These are phyloP conservation scores for Chaetomidium leptoderma DNA, from an alignment of 495 filamentous ascomycete species.

Conservation along the genomic window DNA sequence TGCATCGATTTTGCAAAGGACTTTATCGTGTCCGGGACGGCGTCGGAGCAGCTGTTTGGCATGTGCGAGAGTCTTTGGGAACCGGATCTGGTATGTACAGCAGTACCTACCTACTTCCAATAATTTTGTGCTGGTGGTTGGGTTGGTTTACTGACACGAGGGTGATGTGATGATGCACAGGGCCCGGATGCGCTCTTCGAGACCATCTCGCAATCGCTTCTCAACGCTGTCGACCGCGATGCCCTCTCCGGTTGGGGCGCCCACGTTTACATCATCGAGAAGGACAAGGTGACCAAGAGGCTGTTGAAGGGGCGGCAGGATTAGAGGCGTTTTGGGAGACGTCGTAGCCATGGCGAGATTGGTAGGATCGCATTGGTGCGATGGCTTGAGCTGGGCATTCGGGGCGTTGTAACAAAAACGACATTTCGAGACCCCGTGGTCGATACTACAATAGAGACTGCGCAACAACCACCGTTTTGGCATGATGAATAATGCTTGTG, in stretches of 20 bases:
- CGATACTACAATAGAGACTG: conserved; percentile 3
- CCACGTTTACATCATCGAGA: conserved; percentile 98
- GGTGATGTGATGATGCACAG: conserved; percentile 41
- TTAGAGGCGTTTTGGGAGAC: conserved; percentile 32
- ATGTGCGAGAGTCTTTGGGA: conserved; percentile 99
- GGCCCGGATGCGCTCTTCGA: conserved; percentile 93
- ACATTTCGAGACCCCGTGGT: conserved; percentile 8
- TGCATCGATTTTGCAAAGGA: conserved; percentile 99
- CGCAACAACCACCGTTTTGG: not conserved
- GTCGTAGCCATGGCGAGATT: not conserved
- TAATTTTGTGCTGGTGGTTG: too few relatives aligned
- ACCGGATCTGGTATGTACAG: conserved; percentile 84
- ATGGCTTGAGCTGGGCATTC: conserved; percentile 7
- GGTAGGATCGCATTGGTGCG: not conserved
- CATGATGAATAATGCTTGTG: not conserved
- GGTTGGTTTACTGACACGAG: not conserved
- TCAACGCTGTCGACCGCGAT: conserved; percentile 94
- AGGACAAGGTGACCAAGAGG: conserved; percentile 98
- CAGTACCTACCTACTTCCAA: too few relatives aligned
- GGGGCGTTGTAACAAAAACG: conserved; percentile 16
- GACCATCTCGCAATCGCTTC: conserved; percentile 92
- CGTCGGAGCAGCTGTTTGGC: conserved; percentile 94
- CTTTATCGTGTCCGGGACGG: conserved; percentile 96
- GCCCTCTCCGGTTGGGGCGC: conserved; percentile 97
- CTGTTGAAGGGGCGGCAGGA: conserved; percentile 82